These are phyloP conservation scores for Pseudomicrostroma phylloplanum DNA, from an alignment of 1,284 basidiomycete genomes.

Conservation along the genomic window DNA sequence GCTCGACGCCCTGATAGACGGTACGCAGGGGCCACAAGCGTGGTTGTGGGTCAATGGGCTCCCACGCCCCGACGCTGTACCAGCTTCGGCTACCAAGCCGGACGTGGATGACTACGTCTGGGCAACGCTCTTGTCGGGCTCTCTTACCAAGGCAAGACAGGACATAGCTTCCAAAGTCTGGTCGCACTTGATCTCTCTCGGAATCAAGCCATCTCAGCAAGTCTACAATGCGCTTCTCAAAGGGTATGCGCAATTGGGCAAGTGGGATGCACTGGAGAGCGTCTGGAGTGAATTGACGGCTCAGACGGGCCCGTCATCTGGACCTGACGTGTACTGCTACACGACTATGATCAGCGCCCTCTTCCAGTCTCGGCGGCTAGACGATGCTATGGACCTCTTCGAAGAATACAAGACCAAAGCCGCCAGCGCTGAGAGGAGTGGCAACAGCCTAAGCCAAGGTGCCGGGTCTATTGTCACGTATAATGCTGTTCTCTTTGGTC, in stretches of 20 bases:
- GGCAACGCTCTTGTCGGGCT: neutral
- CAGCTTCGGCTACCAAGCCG: neutral
- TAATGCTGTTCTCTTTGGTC: neutral
- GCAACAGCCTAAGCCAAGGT: neutral
- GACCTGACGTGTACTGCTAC: neutral
- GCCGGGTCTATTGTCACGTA: neutral
- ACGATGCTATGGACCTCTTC: constrained; percentile 1
- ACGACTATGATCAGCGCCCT: neutral
- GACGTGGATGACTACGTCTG: neutral
- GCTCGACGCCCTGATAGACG: neutral
- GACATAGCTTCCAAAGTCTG: neutral
- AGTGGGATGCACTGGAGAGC: neutral
- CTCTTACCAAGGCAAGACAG: neutral
- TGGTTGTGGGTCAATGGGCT: neutral
- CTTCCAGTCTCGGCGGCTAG: neutral
- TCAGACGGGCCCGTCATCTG: neutral
- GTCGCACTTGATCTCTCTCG: neutral
- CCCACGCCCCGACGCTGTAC: neutral
- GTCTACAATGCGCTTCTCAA: constrained; percentile 3
- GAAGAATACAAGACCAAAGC: neutral
- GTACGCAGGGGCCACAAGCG: neutral
- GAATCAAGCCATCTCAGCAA: neutral
- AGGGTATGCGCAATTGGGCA: neutral
- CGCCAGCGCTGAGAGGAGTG: neutral
- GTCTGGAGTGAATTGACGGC: neutral